phyloP scores from a whole-genome alignment of 352 stramenopile genomes.

The Globisporangium cylindrosporum region DNA sequence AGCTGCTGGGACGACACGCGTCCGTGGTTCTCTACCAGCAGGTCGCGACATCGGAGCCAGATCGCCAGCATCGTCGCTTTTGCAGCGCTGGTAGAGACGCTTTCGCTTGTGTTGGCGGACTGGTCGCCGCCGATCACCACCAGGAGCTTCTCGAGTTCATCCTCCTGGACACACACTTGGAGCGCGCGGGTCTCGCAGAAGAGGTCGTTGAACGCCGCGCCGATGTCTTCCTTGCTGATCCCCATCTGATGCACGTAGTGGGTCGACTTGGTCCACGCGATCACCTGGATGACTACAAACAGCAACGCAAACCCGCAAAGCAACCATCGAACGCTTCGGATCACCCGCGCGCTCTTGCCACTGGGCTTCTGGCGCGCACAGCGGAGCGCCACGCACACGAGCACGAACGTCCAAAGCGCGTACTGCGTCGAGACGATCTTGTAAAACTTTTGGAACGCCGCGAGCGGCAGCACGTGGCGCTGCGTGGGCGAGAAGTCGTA shows the following conservation, averaged over 20 bases:
- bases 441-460: conserved; percentile 1
- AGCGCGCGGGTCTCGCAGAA: conserved; percentile 21
- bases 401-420: conserved; percentile 9
- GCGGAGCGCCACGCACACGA: not conserved
- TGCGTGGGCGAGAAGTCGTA: conserved; percentile 5
- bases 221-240: conserved; percentile 1
- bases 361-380: not conserved
- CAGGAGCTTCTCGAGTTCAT: conserved; percentile 10
- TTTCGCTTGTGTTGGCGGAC: not conserved
- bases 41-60: conserved; percentile 17
- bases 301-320: not conserved
- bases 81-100: not conserved
- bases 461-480: not conserved
- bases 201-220: conserved; percentile 17
- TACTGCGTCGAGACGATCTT: not conserved
- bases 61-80: conserved; percentile 9
- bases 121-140: conserved; percentile 11
- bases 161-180: conserved; percentile 14
- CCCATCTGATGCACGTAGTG: conserved; percentile 8
- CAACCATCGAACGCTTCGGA: conserved; percentile 7
- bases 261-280: conserved; percentile 17
- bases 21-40: conserved; percentile 11
- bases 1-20: conserved; percentile 6
- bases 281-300: conserved; percentile 9
- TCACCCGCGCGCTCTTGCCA: not conserved